These are phyloP conservation scores for Rachicladosporium sp. DNA, from an alignment of 2,329 filamentous ascomycete genomes.

Conservation along the genomic window DNA sequence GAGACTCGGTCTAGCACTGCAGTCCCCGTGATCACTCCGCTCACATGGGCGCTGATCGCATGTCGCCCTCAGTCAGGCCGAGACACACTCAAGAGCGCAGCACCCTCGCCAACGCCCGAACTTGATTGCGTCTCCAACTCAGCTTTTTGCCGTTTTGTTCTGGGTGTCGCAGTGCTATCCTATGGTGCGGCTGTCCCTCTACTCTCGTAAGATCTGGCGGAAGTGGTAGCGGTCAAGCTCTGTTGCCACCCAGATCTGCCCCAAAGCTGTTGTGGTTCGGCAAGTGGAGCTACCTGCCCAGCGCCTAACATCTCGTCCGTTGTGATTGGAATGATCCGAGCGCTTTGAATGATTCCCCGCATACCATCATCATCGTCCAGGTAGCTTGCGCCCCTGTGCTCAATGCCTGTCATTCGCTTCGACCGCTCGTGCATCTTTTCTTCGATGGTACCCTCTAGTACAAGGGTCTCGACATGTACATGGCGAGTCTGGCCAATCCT, in stretches of 20 bases:
- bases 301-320: slow-evolving; percentile 19
- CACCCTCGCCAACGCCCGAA: no score
- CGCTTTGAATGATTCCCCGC: slow-evolving; percentile 45
- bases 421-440: slow-evolving; percentile 68
- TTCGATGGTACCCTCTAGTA: slow-evolving; percentile 69
- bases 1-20: no score
- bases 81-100: no score
- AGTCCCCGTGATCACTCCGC: no score
- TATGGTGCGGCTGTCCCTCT: no score
- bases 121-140: no score
- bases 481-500: slow-evolving; percentile 70
- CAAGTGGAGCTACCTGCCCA: slow-evolving; percentile 30
- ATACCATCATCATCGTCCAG: slow-evolving; percentile 48
- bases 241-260: slow-evolving; percentile 21
- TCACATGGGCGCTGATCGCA: no score
- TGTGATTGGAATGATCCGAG: slow-evolving; percentile 35
- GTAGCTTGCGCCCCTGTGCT: slow-evolving; percentile 43
- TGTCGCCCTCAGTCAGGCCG: no score
- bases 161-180: no score
- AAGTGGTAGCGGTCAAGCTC: neutral
- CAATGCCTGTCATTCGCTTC: slow-evolving; percentile 56
- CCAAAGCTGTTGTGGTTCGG: slow-evolving; percentile 33
- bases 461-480: slow-evolving; percentile 76
- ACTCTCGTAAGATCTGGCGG: no score
- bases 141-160: no score